These are phyloP conservation scores for Haplosporangium sp. DNA, from an alignment of 371 early-diverging fungal species.

Conservation along the genomic window DNA sequence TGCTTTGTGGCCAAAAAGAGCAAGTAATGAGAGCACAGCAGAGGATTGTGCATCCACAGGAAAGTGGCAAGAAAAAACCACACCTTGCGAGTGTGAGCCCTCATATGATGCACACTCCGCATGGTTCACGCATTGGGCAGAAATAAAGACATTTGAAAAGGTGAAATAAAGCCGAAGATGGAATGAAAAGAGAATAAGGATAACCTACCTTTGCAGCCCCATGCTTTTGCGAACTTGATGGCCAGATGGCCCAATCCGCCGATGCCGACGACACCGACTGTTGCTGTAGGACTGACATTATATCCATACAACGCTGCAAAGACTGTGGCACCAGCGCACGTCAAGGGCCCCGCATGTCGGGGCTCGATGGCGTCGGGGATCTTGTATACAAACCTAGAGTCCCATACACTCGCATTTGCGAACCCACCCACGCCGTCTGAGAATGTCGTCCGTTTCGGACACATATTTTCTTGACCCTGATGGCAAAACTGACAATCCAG, in stretches of 20 bases:
- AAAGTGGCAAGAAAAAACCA: too few species aligned
- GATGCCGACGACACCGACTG: slow-evolving; percentile 75
- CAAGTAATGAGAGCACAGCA: too few species aligned
- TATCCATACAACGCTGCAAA: slow-evolving; percentile 65
- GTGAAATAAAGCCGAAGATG: background rate
- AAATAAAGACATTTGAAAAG: background rate
- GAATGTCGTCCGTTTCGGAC: slow-evolving; percentile 58
- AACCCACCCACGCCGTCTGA: slow-evolving; percentile 63
- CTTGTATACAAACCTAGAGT: slow-evolving; percentile 61
- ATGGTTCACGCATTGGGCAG: background rate
- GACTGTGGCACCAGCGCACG: slow-evolving; percentile 77
- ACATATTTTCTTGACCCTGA: slow-evolving; percentile 61
- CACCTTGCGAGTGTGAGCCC: too few species aligned
- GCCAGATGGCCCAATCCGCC: slow-evolving; percentile 80
- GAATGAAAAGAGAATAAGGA: slow-evolving; percentile 29
- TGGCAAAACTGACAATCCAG: slow-evolving; percentile 57
- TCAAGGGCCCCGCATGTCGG: slow-evolving; percentile 66
- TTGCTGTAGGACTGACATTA: slow-evolving; percentile 60
- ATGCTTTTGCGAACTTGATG: slow-evolving; percentile 70
- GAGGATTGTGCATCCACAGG: too few species aligned
- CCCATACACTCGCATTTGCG: slow-evolving; percentile 60
- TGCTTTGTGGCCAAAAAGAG: too few species aligned
- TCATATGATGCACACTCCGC: background rate
- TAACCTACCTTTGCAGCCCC: slow-evolving; percentile 67
- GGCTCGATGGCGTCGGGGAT: slow-evolving; percentile 65